phyloP scores from a whole-genome alignment of 2,329 filamentous ascomycete genomes.

The Dendryphion nanum region DNA sequence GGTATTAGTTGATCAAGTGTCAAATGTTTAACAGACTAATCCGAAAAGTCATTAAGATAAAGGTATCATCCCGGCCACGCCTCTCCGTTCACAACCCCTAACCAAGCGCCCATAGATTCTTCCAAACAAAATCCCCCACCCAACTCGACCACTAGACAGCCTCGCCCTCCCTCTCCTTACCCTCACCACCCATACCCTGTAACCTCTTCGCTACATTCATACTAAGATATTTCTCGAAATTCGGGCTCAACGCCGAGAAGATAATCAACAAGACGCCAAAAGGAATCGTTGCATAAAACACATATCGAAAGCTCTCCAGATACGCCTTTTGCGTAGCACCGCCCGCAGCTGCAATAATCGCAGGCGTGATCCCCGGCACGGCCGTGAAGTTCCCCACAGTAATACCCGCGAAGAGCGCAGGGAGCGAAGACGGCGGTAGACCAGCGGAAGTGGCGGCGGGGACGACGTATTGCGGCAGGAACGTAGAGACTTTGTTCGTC shows the following conservation, averaged over 20 bases:
- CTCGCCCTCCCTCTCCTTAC: constrained; percentile 17
- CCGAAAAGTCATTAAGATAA: too few species aligned
- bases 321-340: constrained; percentile 17
- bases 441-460: constrained; percentile 19
- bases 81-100: too few species aligned
- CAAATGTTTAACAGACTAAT: too few species aligned
- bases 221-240: constrained; percentile 22
- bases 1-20: too few species aligned
- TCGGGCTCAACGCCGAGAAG: constrained; percentile 16
- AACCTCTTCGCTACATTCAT: constrained; percentile 25
- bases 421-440: constrained; percentile 17
- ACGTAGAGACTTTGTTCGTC: constrained; percentile 17
- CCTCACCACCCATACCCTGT: constrained; percentile 17
- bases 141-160: constrained; percentile 12
- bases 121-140: too few species aligned
- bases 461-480: constrained; percentile 19
- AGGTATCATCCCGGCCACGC: too few species aligned
- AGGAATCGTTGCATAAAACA: constrained; percentile 26
- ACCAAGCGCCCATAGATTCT: too few species aligned
- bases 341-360: constrained; percentile 15
- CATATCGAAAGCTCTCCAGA: constrained; percentile 15
- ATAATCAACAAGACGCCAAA: constrained; percentile 22
- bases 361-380: constrained; percentile 19
- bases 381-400: constrained; percentile 18
- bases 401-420: constrained; percentile 19